phyloP scores from a whole-genome alignment of 2,329 filamentous ascomycete genomes.

The Nothopassalora personata region DNA sequence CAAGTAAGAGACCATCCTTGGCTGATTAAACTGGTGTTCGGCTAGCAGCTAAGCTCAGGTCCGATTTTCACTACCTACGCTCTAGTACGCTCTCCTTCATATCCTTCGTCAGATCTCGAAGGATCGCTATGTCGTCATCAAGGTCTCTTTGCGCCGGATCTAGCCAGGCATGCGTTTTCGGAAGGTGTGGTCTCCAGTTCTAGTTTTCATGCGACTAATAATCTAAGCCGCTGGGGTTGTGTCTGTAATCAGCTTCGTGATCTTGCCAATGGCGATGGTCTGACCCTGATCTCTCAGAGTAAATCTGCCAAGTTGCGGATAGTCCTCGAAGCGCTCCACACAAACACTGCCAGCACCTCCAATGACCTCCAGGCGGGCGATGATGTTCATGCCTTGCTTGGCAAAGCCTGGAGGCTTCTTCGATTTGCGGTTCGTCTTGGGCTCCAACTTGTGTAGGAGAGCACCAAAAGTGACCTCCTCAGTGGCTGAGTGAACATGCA shows the following conservation, averaged over 20 bases:
- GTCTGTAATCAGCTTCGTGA: constrained; percentile 74
- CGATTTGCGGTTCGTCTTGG: constrained; percentile 87
- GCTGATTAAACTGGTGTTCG: no score
- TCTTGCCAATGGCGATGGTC: constrained; percentile 99
- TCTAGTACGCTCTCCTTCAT: background rate
- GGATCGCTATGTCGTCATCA: background rate
- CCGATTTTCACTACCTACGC: background rate
- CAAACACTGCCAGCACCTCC: constrained; percentile 82
- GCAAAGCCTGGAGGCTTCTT: constrained; percentile 91
- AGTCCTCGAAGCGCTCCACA: constrained; percentile 91
- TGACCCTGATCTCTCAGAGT: constrained; percentile 85
- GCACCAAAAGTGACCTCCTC: constrained; percentile 92
- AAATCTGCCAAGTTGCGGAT: constrained; percentile 87
- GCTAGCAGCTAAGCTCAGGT: background rate
- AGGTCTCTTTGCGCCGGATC: background rate
- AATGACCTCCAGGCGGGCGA: constrained; percentile 75
- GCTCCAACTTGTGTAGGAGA: constrained; percentile 89
- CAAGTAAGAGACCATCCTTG: no score
- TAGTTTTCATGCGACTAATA: background rate
- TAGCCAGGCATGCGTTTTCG: background rate
- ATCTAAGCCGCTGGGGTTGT: constrained; percentile 14
- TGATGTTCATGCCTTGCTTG: constrained; percentile 75
- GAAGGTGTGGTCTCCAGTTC: background rate
- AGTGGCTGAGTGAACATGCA: constrained; percentile 95
- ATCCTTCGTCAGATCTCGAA: background rate